phyloP scores from a whole-genome alignment of 1,284 basidiomycete species.

The Apiotrichum gracile region DNA sequence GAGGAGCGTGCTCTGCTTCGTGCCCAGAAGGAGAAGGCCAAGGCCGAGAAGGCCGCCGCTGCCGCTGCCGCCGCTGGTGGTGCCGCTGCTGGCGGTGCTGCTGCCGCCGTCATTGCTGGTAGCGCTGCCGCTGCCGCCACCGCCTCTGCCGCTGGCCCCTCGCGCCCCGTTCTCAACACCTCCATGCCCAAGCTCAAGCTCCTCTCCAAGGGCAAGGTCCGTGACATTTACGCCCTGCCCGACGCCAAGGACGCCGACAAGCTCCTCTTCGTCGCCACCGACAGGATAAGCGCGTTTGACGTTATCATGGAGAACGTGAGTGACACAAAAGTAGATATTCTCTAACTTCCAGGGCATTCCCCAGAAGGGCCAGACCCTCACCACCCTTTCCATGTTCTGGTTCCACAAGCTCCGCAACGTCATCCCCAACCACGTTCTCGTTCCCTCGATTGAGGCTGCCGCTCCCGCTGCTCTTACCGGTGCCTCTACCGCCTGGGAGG shows the following conservation, averaged over 20 bases:
- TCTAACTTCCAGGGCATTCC: conserved; percentile 65
- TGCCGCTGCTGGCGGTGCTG: conserved; percentile 12
- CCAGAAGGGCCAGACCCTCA: conserved; percentile 85
- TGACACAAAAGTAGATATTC: neutral
- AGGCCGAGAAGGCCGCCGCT: conserved; percentile 38
- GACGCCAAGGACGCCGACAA: conserved; percentile 54
- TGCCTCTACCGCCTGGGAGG: conserved; percentile 57
- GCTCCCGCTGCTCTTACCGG: conserved; percentile 11
- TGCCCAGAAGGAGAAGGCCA: conserved; percentile 41
- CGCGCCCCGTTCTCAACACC: conserved; percentile 31
- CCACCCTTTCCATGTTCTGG: conserved; percentile 90
- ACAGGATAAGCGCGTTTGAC: conserved; percentile 95
- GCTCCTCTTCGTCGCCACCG: conserved; percentile 89
- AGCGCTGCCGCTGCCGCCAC: conserved; percentile 11
- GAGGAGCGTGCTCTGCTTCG: conserved; percentile 41
- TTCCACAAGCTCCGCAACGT: conserved; percentile 73
- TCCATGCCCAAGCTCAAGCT: conserved; percentile 54
- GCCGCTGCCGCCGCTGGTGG: conserved; percentile 22
- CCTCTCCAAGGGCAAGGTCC: conserved; percentile 82
- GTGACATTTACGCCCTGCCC: conserved; percentile 75
- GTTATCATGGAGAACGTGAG: conserved; percentile 81
- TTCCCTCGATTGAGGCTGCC: conserved; percentile 46
- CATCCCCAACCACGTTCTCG: conserved; percentile 83
- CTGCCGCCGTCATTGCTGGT: conserved; percentile 16
- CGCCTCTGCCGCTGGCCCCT: conserved; percentile 5